Conservation (phyloP, 2,329 filamentous ascomycete species). For the Elsinoe necatrix region DNA sequence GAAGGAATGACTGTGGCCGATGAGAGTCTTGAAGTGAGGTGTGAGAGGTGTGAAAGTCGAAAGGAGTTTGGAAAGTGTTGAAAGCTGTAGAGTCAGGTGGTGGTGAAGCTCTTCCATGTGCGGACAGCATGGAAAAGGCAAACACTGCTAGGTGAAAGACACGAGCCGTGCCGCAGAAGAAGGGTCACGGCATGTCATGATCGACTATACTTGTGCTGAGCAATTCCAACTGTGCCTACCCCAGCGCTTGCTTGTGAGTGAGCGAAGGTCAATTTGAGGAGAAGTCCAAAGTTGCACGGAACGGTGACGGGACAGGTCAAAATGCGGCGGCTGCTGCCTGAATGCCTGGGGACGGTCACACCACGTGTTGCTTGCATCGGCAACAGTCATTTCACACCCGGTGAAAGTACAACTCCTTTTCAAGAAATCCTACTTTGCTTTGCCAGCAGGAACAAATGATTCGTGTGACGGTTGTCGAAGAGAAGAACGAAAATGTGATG, state of each 20-base stretch:
- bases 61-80: neutral
- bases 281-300: neutral
- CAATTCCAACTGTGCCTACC: neutral
- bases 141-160: neutral
- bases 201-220: neutral
- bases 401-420: neutral
- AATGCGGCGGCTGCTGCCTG: conserved; percentile 10
- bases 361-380: neutral
- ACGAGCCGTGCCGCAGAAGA: conserved; percentile 4
- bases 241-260: neutral
- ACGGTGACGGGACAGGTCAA: neutral
- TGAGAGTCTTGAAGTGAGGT: neutral
- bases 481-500: neutral
- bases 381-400: neutral
- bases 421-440: neutral
- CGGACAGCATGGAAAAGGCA: neutral
- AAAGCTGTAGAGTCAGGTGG: neutral
- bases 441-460: neutral
- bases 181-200: neutral
- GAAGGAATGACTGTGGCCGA: neutral
- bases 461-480: neutral
- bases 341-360: neutral
- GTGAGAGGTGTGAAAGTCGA: conserved; percentile 12
- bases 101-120: neutral
- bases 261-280: neutral